A percentile compares a stretch with the other conserved stretches of the same genome.
phyloP scores from a whole-genome alignment of 2,329 filamentous ascomycete genomes.

The Rhynchosporium agropyri region DNA sequence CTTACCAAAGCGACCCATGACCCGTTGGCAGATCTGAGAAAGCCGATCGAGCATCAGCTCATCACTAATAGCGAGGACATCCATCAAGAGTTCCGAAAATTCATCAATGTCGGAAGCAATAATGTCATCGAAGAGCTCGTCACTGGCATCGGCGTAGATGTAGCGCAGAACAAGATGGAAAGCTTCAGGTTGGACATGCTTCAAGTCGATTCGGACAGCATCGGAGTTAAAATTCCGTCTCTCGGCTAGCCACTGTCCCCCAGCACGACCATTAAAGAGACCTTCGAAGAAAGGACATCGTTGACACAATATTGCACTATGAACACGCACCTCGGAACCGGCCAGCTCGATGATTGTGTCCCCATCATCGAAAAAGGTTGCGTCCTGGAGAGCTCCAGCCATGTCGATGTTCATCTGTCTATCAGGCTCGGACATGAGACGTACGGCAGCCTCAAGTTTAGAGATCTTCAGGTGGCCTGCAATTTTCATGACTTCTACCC shows the following conservation, averaged over 20 bases:
- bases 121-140: conserved; percentile 79
- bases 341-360: conserved; percentile 81
- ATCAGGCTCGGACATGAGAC: conserved; percentile 69
- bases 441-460: conserved; percentile 74
- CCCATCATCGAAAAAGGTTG: conserved; percentile 73
- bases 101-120: conserved; percentile 74
- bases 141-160: conserved; percentile 81
- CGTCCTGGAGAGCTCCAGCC: conserved; percentile 66
- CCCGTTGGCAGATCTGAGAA: conserved; percentile 83
- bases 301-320: conserved; percentile 78
- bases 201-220: conserved; percentile 73
- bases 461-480: conserved; percentile 70
- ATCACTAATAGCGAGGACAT: conserved; percentile 87
- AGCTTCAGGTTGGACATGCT: conserved; percentile 72
- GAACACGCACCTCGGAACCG: conserved; percentile 70
- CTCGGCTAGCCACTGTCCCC: conserved; percentile 79
- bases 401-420: conserved; percentile 71
- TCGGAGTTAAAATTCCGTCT: conserved; percentile 58
- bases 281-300: conserved; percentile 92
- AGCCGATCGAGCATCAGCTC: conserved; percentile 94
- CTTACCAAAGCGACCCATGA: conserved; percentile 76
- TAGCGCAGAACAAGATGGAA: conserved; percentile 80
- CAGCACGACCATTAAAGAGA: conserved; percentile 84
- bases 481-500: conserved; percentile 85
- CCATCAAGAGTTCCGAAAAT: conserved; percentile 85